These are phyloP conservation scores for Pseudogymnoascus sp. DNA, from an alignment of 2,329 filamentous ascomycete genomes.

Conservation along the genomic window DNA sequence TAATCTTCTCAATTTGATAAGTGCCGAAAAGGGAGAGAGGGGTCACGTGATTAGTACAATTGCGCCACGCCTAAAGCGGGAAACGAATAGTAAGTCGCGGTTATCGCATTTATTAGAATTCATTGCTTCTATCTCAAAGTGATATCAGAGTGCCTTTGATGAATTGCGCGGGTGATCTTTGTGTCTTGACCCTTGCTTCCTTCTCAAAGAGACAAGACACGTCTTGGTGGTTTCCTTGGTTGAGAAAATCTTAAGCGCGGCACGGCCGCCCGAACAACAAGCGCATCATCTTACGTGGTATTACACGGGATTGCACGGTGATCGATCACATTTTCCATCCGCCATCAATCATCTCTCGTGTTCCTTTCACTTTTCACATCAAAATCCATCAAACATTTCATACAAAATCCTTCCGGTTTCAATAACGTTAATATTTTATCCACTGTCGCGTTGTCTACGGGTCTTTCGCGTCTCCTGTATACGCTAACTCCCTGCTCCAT, in stretches of 20 bases:
- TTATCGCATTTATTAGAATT: background rate
- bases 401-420: background rate
- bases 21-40: background rate
- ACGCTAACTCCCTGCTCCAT: background rate
- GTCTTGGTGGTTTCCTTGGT: background rate
- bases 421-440: background rate
- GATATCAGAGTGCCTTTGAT: background rate
- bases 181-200: background rate
- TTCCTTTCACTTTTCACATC: background rate
- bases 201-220: background rate
- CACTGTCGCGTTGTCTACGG: background rate
- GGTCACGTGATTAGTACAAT: background rate
- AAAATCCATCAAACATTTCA: background rate
- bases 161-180: background rate
- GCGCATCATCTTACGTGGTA: slow-evolving; percentile 9
- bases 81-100: background rate
- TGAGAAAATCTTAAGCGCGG: slow-evolving; percentile 8
- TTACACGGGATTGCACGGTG: background rate
- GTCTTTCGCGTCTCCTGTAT: background rate
- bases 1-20: background rate
- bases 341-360: background rate
- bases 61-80: background rate
- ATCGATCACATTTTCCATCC: background rate
- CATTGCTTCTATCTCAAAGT: background rate
- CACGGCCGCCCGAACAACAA: slow-evolving; percentile 2